Conservation (phyloP, 768 basidiomycete genomes). For the Leccinum imitatum region DNA sequence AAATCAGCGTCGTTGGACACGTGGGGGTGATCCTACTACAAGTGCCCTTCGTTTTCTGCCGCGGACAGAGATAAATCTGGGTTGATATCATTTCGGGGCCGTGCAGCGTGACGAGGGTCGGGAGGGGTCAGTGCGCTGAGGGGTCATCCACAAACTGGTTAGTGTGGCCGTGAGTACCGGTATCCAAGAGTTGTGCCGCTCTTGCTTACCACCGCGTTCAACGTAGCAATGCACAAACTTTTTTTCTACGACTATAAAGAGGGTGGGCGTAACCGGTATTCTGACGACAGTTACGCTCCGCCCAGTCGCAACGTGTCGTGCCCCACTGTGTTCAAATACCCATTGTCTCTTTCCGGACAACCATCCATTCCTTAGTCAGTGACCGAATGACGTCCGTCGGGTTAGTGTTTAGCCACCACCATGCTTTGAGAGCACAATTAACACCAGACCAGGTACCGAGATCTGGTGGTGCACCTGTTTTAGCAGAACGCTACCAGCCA, state of each 20-base stretch:
- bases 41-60: not conserved
- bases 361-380: not conserved
- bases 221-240: not conserved
- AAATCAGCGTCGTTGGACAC: not conserved
- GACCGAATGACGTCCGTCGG: not conserved
- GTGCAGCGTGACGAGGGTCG: not conserved
- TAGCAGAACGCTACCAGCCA: too few species aligned
- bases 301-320: slow-evolving; percentile 1
- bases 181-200: not conserved
- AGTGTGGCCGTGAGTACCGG: not conserved
- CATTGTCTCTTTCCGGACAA: not conserved
- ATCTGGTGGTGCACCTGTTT: too few species aligned
- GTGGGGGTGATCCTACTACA: not conserved
- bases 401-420: not conserved
- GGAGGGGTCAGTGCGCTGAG: not conserved
- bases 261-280: not conserved
- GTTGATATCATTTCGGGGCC: too few species aligned
- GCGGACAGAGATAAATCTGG: not conserved
- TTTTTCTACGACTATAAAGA: not conserved
- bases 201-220: not conserved
- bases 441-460: not conserved
- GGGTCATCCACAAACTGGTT: not conserved
- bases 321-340: not conserved
- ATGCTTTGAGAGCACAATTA: not conserved
- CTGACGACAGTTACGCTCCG: not conserved